phyloP scores from a whole-genome alignment of 352 stramenopile genomes.

The Hyaloperonospora brassicae region DNA sequence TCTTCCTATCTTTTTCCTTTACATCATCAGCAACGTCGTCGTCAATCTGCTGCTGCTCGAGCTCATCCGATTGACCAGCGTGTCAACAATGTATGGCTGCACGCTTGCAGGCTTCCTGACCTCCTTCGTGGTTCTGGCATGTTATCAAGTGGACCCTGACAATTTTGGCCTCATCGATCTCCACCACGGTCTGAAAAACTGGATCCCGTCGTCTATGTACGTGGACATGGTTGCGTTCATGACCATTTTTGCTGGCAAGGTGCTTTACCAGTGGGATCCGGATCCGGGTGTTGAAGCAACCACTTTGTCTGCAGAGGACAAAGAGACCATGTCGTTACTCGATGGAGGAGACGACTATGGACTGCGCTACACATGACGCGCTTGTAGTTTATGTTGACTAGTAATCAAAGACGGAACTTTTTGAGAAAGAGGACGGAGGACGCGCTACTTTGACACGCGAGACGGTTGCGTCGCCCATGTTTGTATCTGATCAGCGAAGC shows the following conservation, averaged over 20 bases:
- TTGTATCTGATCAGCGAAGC: no score
- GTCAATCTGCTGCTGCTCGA: conserved; percentile 70
- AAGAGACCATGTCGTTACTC: conserved; percentile 71
- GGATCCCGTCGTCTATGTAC: conserved; percentile 63
- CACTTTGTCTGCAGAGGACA: conserved; percentile 76
- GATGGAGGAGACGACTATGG: conserved; percentile 62
- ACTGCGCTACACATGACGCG: conserved; percentile 58
- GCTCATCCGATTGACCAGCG: conserved; percentile 66
- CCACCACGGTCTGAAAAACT: conserved; percentile 50
- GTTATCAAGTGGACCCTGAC: conserved; percentile 70
- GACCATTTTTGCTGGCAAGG: conserved; percentile 56
- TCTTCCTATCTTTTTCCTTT: conserved; percentile 57
- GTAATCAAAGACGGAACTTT: no score
- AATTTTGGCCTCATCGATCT: conserved; percentile 54
- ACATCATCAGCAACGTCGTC: conserved; percentile 69
- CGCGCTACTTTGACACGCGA: neutral
- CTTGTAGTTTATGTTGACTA: neutral
- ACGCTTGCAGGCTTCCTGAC: conserved; percentile 61
- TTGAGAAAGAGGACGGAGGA: conserved; percentile 7
- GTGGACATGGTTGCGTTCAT: conserved; percentile 67
- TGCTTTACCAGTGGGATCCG: conserved; percentile 75
- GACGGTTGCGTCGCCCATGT: no score
- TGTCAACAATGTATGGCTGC: conserved; percentile 71
- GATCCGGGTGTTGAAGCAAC: conserved; percentile 73
- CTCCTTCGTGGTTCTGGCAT: conserved; percentile 64